Base-by-base conservation (phyloP, 495 filamentous ascomycete species). In the Eremomyces bilateralis region DNA sequence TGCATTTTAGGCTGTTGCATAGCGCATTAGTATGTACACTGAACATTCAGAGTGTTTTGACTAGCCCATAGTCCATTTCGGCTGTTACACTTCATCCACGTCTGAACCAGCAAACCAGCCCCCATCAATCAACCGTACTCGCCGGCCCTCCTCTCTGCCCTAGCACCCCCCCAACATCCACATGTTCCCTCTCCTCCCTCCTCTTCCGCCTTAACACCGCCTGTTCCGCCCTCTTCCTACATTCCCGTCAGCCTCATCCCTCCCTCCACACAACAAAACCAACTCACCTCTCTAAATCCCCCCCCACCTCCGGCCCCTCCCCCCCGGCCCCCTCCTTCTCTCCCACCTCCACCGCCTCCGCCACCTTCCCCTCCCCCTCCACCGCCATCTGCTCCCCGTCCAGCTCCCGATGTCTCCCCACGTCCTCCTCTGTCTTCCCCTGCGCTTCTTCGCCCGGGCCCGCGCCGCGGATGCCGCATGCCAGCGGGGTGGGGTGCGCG, bases 221-320 rank as follows among this genome's bases (percentile, higher is more conserved):
- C 31, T 60, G 57, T 43, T 58, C 57, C 4, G 48, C 54, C 38
- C 59, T 60, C 50, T 60, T 60, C 34, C 55, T 53, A 36, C 15
- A 46, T 10, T 20, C 8, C 15, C 3, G 28, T 22, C 31, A 17
- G 22, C 31, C 10, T 8, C 33, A 3, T 34, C 20, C 6, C 25
- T 22, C 24, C 27, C 17, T 28, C 20, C 24, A 16, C 24, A 31
- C 20, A 17, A 36, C n/a, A 34, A 41, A 17, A 20, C 20, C 28
- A 4, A 31, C 49, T 36, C 31, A 50, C 50, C 51, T 41, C 15
- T 58, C 57, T 32, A 59, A 31, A 45, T 58, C 54, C 11, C 19
- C 41, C 42, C 47, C 47, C 34, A 56, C 31, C n/a, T 37, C 56
- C 38, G 24, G 35, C 41, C 38, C 37, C 38, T 31, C 41, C 12